These are phyloP conservation scores for Actinomucor elegans DNA, from an alignment of 371 early-diverging fungal genomes.

Conservation along the genomic window DNA sequence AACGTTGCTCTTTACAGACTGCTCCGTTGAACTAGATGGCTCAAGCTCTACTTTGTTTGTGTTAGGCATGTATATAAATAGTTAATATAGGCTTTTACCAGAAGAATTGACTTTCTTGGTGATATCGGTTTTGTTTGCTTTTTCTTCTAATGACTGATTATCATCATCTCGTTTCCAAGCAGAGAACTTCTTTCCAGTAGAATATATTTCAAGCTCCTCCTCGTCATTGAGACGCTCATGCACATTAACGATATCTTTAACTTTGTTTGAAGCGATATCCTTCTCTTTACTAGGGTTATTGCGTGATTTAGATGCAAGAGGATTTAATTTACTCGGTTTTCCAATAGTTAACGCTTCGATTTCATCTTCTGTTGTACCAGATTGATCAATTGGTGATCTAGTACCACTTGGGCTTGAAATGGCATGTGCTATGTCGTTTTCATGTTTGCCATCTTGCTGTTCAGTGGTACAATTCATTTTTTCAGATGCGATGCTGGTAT, in stretches of 20 bases:
- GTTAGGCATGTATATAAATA: too few species aligned
- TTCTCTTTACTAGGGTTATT: neutral
- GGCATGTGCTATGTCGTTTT: neutral
- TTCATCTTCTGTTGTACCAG: neutral
- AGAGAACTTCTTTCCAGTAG: slow-evolving; percentile 18
- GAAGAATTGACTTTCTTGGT: too few species aligned
- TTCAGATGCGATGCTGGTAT: neutral
- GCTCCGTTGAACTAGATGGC: too few species aligned
- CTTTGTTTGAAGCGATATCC: slow-evolving; percentile 6
- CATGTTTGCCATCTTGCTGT: too few species aligned
- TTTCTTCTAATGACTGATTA: neutral
- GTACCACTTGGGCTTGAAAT: neutral
- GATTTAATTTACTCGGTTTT: neutral
- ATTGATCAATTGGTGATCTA: neutral
- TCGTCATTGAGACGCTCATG: slow-evolving; percentile 23
- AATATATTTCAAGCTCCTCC: slow-evolving; percentile 19
- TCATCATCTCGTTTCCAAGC: slow-evolving; percentile 18
- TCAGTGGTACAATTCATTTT: neutral
- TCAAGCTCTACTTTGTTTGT: too few species aligned
- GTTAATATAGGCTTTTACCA: too few species aligned
- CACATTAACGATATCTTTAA: slow-evolving; percentile 21
- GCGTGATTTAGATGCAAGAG: neutral
- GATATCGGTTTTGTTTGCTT: neutral
- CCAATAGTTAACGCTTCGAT: neutral
- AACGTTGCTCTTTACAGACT: too few species aligned